These are phyloP conservation scores for Hypsizygus marmoreus DNA, from an alignment of 768 basidiomycete species.

Conservation along the genomic window DNA sequence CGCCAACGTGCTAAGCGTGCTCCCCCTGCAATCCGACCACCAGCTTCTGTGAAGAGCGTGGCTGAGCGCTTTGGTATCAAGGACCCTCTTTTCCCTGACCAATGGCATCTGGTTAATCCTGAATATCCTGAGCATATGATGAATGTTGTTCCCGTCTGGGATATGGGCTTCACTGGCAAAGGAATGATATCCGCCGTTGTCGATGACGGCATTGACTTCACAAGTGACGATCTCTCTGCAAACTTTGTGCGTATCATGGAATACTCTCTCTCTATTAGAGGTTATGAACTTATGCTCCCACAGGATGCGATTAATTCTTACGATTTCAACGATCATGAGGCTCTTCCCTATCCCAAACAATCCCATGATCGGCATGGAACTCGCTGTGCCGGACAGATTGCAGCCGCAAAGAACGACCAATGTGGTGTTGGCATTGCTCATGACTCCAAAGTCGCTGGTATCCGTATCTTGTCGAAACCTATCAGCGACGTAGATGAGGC, in stretches of 20 bases:
- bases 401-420: conserved; percentile 86
- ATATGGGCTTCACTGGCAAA: conserved; percentile 82
- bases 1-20: conserved; percentile 74
- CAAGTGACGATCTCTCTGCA: conserved; percentile 78
- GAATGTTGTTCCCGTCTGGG: conserved; percentile 94
- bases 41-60: conserved; percentile 44
- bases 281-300: conserved; percentile 8
- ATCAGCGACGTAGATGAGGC: conserved; percentile 97
- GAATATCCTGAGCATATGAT: conserved; percentile 80
- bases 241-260: conserved; percentile 79
- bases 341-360: conserved; percentile 82
- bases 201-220: conserved; percentile 94
- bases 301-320: conserved; percentile 89
- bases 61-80: conserved; percentile 65
- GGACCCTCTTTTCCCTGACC: conserved; percentile 82
- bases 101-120: conserved; percentile 97
- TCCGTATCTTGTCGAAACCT: conserved; percentile 91
- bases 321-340: conserved; percentile 93
- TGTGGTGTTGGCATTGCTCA: conserved; percentile 96
- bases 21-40: conserved; percentile 56
- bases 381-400: conserved; percentile 96
- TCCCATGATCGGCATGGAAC: conserved; percentile 95
- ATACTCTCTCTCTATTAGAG: not conserved
- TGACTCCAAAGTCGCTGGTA: conserved; percentile 87
- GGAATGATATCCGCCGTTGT: conserved; percentile 87